Conservation (phyloP, 2,329 filamentous ascomycete genomes). For the Diplodia seriata region DNA sequence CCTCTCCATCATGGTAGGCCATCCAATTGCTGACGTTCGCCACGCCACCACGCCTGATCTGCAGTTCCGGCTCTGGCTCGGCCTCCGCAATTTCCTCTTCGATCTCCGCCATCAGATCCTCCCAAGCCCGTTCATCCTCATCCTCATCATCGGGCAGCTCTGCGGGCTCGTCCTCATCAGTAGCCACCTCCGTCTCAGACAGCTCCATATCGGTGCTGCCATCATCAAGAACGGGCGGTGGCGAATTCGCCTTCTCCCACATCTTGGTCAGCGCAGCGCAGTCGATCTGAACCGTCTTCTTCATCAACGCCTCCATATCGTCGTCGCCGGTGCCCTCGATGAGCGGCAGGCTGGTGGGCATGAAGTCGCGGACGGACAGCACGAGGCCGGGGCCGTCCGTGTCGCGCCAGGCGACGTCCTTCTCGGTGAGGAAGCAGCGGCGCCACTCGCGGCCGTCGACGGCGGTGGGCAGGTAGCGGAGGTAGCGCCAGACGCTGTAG, state of each 20-base stretch:
- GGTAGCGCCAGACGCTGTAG: constrained; percentile 3
- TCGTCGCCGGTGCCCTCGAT: background rate
- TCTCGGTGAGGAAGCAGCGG: background rate
- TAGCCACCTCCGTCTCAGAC: background rate
- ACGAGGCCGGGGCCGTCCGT: background rate
- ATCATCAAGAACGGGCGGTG: background rate
- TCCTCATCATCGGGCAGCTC: background rate
- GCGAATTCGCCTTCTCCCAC: background rate
- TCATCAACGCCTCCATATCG: background rate
- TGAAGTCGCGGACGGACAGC: background rate
- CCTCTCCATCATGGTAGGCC: background rate
- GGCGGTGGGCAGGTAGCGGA: constrained; percentile 1
- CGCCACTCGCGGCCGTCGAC: constrained; percentile 1
- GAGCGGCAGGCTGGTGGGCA: background rate
- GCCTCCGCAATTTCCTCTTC: too few species aligned
- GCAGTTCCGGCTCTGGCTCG: too few species aligned
- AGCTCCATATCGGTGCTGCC: background rate
- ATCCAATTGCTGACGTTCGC: too few species aligned
- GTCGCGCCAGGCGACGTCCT: background rate
- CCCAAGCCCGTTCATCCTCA: too few species aligned
- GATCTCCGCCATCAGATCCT: background rate
- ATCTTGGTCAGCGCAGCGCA: background rate
- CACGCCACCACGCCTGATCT: too few species aligned
- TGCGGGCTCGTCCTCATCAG: background rate
- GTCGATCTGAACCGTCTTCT: background rate